Evolutionary conservation across 78 protist species (phyloP), one percentile per base, ranked within the genome.

Genomic region (Dictyostelium brefeldianum): DNA sequence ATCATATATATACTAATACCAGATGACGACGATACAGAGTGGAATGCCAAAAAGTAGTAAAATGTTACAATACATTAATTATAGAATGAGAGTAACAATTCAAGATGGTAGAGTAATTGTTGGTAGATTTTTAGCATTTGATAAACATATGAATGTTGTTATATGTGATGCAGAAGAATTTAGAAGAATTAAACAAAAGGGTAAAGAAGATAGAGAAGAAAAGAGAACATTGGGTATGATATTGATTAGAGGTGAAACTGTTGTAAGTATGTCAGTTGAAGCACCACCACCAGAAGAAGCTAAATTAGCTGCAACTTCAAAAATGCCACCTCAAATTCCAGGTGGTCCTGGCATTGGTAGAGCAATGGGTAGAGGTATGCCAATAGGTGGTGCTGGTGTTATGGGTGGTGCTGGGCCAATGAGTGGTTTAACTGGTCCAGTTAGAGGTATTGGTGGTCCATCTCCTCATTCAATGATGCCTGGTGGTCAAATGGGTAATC

Each of bases 71-170:
- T 97, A 51, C 78, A 57, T 99, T 54, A 97, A 97, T 96, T 98
- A 94, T 87, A 65, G 98, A 47, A 97, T 99, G 97, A 73, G 94
- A 20, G 94, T 98, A 51, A 91, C 98, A 18, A 90, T 98, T 27
- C 89, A 95, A 20, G 99, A 99, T 89, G 90, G 95, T 25, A 90
- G 99, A 31, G 70, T 22, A 57, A 75, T 98, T 22, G 96, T 98
- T 29, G 99, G 99, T 46, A 95, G 94, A 85, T 97, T 99, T 80
- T 73, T 99, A 95, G 99, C 99, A 64, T 99, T 99, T 43, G 99
- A 99, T 91, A 97, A 97, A 83, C 99, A 98, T 97, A 98, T 99
- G 99, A 99, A 99, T 84, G 46, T 99, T 41, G 99, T 98, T 29
- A 91, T 99, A 5, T 94, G 97, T 22, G 99, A 98, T 78, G 89